Evolutionary conservation across 805 yeast genomes (phyloP).

Genomic region (Brettanomyces anomalus): DNA sequence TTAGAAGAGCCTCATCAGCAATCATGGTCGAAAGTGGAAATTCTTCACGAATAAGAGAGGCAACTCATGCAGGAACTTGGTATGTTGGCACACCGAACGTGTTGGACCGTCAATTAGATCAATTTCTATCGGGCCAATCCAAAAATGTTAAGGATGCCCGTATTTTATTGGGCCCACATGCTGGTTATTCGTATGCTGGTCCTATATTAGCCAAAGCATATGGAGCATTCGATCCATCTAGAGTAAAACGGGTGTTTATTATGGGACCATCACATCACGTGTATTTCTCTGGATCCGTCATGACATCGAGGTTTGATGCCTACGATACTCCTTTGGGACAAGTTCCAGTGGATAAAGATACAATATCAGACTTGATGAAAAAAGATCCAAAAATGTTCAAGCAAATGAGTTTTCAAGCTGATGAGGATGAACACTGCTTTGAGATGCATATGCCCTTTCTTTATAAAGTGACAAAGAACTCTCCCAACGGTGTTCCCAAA

Average conservation of each 20-base stretch:
- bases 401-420: slow-evolving; percentile 50
- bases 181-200: slow-evolving; percentile 85
- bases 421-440: slow-evolving; percentile 82
- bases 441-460: slow-evolving; percentile 91
- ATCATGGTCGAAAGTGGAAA: too few relatives aligned
- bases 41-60: slow-evolving; percentile 29
- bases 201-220: slow-evolving; percentile 69
- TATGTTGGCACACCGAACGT: slow-evolving; percentile 40
- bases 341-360: slow-evolving; percentile 52
- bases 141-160: slow-evolving; percentile 32
- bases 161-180: slow-evolving; percentile 67
- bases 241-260: slow-evolving; percentile 57
- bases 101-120: slow-evolving; percentile 43
- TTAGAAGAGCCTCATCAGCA: too few relatives aligned
- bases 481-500: slow-evolving; percentile 24
- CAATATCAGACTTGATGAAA: slow-evolving; percentile 27
- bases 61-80: slow-evolving; percentile 93
- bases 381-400: slow-evolving; percentile 34
- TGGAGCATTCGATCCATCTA: slow-evolving; percentile 52
- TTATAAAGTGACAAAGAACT: slow-evolving; percentile 34
- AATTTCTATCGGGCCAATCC: slow-evolving; percentile 33
- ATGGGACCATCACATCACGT: slow-evolving; percentile 93
- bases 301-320: slow-evolving; percentile 39
- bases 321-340: slow-evolving; percentile 83
- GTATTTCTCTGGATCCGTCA: slow-evolving; percentile 55